A percentile compares a stretch with the other conserved stretches of the same genome.
Conservation (phyloP, 1,284 basidiomycete species). For the Sporisorium sorghi region DNA sequence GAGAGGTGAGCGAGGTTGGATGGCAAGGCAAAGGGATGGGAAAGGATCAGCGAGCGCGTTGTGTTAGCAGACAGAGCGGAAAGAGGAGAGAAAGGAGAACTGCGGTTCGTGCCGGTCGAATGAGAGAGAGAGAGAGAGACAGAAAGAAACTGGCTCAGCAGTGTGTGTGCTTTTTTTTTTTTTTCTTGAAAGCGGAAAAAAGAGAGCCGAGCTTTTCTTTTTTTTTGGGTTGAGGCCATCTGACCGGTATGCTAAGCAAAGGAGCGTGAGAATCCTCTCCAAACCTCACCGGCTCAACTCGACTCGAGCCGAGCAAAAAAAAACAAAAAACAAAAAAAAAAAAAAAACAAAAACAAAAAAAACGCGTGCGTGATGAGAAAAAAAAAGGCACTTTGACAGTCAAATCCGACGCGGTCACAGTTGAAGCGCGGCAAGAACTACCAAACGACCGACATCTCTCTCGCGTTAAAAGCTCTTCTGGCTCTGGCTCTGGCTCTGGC, state of each 20-base stretch:
- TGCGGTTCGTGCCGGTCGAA: neutral
- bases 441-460: slow-evolving; percentile 5
- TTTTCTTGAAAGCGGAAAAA: neutral
- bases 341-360: no score
- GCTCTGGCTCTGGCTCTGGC: no score
- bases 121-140: neutral
- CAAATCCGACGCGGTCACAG: neutral
- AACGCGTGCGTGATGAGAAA: neutral
- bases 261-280: slow-evolving; percentile 1
- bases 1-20: neutral
- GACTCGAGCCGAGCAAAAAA: neutral
- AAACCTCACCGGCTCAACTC: slow-evolving; percentile 23
- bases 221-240: neutral
- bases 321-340: no score
- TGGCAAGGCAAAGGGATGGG: neutral
- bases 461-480: neutral
- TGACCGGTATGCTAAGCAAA: neutral
- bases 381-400: slow-evolving; percentile 4
- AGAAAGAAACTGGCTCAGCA: neutral
- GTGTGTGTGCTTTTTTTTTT: neutral
- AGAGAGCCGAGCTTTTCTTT: neutral
- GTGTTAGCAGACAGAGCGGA: neutral
- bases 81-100: neutral
- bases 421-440: slow-evolving; percentile 2
- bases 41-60: neutral